A percentile compares a stretch with the other conserved stretches of the same genome.
Conservation (phyloP, 176 grass and related monocot genomes). For the Tuctoria greenei region DNA sequence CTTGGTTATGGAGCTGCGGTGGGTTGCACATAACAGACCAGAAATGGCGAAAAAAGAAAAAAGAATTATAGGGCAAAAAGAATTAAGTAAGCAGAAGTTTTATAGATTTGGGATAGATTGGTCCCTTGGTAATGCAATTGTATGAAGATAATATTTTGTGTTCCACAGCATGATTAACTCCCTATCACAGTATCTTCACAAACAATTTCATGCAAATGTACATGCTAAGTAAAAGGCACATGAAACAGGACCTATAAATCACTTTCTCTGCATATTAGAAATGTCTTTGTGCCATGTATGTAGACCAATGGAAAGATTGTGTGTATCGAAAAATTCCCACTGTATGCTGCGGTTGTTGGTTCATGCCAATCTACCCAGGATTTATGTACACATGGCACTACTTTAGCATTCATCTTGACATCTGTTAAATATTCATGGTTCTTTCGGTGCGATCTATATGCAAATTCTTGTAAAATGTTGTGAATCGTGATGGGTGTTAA, state of each 20-base stretch:
- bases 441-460: slow-evolving; percentile 11
- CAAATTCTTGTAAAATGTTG: slow-evolving; percentile 38
- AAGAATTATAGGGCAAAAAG: not conserved
- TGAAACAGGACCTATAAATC: not conserved
- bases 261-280: not conserved
- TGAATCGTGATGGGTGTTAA: too few relatives aligned
- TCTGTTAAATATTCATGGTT: slow-evolving; percentile 28
- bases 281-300: not conserved
- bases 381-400: slow-evolving; percentile 17
- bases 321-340: not conserved
- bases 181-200: not conserved
- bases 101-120: not conserved
- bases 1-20: not conserved
- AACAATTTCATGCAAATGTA: slow-evolving; percentile 10
- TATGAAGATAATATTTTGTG: not conserved
- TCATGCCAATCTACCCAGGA: slow-evolving; percentile 21
- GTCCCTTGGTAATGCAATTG: not conserved
- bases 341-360: not conserved
- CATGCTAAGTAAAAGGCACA: not conserved
- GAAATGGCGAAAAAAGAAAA: not conserved
- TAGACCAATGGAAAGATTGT: not conserved
- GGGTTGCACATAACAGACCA: not conserved
- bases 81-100: not conserved
- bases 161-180: not conserved
- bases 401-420: not conserved